Base-by-base conservation (phyloP, 148 eudicot species). In the Amaranthus cruentus region DNA sequence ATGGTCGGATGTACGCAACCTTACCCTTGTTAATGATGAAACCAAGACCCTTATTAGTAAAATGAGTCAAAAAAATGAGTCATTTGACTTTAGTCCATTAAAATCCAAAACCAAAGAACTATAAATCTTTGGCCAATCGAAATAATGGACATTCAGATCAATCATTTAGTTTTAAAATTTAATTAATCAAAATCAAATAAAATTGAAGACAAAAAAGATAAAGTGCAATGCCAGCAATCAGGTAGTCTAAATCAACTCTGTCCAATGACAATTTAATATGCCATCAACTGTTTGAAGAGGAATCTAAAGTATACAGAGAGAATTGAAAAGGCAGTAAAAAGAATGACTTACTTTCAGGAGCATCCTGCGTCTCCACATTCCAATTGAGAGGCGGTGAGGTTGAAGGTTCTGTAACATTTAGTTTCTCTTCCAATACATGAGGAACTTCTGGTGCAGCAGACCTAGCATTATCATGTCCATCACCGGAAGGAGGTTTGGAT, bases 301-400 rank as follows among this genome's bases (percentile, higher is more conserved):
- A 61, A 48, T 57, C 55, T 18, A 15, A 62, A 66, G 58, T 6
- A 64, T n/a, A 56, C 6, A 63, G 65, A 21, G 69, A 18, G 60
- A 55, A 62, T 68, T 49, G 3, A 64, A 53, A 59, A 57, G 55
- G 14, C 66, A 21, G 10, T 47, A 55, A 55, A 11, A 7, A 48
- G 55, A 52, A 42, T 56, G 46, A 10, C 10, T 75, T 82, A 92
- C 98, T 88, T 80, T 80, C 82, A 72, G 98, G 93, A 70, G 93
- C 91, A 76, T 90, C 96, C 68, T 62, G 63, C 62, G 78, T 79
- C 79, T 82, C 90, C 73, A 77, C 78, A 70, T 76, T 83, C 98
- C 93, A 92, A 55, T 70, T 80, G 38, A 68, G 58, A 71, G 77
- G 75, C 49, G 68, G 79, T 55, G 62, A 80, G 63, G 85, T 73